Base-by-base conservation (phyloP, 805 yeast genomes). In the Deakozyma indianensis region DNA sequence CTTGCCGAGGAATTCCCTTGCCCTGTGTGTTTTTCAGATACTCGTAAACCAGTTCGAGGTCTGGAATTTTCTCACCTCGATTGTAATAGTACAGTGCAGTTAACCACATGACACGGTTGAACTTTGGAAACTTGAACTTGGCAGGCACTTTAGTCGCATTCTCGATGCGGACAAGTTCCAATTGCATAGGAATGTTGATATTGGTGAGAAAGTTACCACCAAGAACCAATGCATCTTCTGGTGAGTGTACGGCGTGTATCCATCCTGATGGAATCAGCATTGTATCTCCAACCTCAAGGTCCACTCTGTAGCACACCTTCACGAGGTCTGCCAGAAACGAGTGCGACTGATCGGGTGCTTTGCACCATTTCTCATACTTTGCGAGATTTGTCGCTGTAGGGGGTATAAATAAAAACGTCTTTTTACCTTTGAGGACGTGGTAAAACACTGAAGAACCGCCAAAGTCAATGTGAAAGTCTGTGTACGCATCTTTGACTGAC, bases 381-480 rank as follows among this genome's bases (percentile, higher is more conserved):
- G 65, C 57, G 43, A 86, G 66, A 53, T 86, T 87, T 14, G 60
- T 52, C 2, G 63, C 58, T 0, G 94, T 77, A 2, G 95, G 95
- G 0, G 94, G 95, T 53, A 71, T 77, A 71, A 87, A 74, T 42
- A 86, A 60, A 56, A 87, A 87, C 25, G 77, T 71, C 55, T 87
- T 87, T 2, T 64, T 53, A 1, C 96, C 96, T n/a, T 70, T 64
- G 15, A 87, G 62, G 2, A 87, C 77, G 2, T 90, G 84, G 61
- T 87, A 87, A 58, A 84, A 87, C 3, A 87, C 96, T 1, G 92
- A 82, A 0, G 95, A 83, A 0, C 95, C 96, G 1, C 94, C 92
- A 60, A 87, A 87, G 60, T 87, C 96, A 40, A 87, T 68, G 60
- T 87, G 96, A 62, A 86, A 87, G 58, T 87, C 96, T 0, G 96